Percentiles rank a stretch among this genome's conserved stretches.
phyloP scores from a whole-genome alignment of 2,329 filamentous ascomycete species.

The Aspergillus carbonarius region DNA sequence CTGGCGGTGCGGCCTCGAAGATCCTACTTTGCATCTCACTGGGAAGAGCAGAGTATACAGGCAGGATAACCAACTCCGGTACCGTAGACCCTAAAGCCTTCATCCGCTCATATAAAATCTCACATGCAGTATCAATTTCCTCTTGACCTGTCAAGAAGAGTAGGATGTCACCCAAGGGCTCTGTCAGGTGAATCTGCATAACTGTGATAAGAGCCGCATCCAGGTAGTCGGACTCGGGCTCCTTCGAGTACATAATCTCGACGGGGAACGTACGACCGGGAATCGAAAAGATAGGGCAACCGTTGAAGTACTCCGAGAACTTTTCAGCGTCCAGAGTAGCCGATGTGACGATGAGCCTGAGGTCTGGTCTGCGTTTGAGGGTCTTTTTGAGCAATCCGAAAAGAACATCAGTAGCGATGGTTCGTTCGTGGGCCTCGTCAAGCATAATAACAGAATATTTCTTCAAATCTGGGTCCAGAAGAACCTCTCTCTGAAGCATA shows the following conservation, averaged over 20 bases:
- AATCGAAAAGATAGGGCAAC: slow-evolving; percentile 94
- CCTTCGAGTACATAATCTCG: slow-evolving; percentile 90
- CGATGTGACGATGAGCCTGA: slow-evolving; percentile 95
- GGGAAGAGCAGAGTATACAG: slow-evolving; percentile 92
- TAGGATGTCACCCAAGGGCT: slow-evolving; percentile 90
- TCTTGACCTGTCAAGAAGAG: slow-evolving; percentile 96
- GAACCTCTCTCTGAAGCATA: slow-evolving; percentile 93
- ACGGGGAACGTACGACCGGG: slow-evolving; percentile 94
- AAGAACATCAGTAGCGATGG: slow-evolving; percentile 91
- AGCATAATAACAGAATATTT: slow-evolving; percentile 97
- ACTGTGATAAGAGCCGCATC: slow-evolving; percentile 93
- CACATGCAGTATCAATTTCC: slow-evolving; percentile 93
- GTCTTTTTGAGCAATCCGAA: slow-evolving; percentile 96
- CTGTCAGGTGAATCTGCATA: slow-evolving; percentile 96
- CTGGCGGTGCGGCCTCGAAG: slow-evolving; percentile 87
- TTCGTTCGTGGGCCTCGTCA: slow-evolving; percentile 96
- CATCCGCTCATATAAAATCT: slow-evolving; percentile 93
- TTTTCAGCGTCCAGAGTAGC: slow-evolving; percentile 97
- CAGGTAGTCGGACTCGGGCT: slow-evolving; percentile 93
- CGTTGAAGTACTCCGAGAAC: slow-evolving; percentile 93
- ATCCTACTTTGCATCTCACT: slow-evolving; percentile 92
- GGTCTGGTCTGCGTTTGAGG: slow-evolving; percentile 75
- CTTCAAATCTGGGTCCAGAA: slow-evolving; percentile 84
- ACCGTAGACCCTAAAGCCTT: slow-evolving; percentile 88
- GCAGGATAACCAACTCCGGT: slow-evolving; percentile 86